Base-by-base conservation (phyloP, 2,329 filamentous ascomycete species). In the Fusarium dlaminii region DNA sequence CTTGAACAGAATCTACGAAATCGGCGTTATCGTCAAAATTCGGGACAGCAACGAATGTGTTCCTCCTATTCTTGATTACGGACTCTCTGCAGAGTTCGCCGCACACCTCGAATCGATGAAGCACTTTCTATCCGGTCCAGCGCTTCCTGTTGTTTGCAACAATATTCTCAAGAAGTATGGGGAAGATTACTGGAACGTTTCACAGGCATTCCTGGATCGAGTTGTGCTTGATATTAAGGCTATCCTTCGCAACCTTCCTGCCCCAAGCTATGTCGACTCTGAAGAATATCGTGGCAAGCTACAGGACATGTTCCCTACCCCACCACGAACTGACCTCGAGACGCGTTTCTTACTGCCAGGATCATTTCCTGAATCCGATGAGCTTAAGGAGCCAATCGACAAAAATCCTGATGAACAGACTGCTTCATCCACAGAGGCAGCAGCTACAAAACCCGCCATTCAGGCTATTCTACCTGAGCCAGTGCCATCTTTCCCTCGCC, bases 181-280 rank as follows among this genome's bases (percentile, higher is more conserved):
- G 46, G 58, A 66, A 48, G 40, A 36, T 24, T 32, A 66, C 10
- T 54, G 66, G 18, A 52, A 65, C 22, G 46, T 81, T 36, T 76
- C 79, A 13, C 58, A 69, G 36, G 59, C 73, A n/a, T 76, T 80
- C 45, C 56, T 81, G 32, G 75, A 80, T 46, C 63, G 46, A 20
- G 70, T 82, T 32, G 61, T 79, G 29, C 69, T 81, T 49, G 81
- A 82, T 60, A 66, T 82, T 54, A 71, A 78, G 51, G 81, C 81
- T 22, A 75, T 81, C 29, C 63, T 73, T 18, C 65, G 70, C 40
- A 72, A 75, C 36, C 56, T 81, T 8, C 76, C 80, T 9, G 59
- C 76, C 14, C 81, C 81, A 48, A 82, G 79, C 59, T 81, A 77
- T 37, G 70, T 81, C 32, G 59, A 70, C 18, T 79, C 76, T 15